phyloP scores from a whole-genome alignment of 495 filamentous ascomycete genomes.

The Emericellopsis terricola region DNA sequence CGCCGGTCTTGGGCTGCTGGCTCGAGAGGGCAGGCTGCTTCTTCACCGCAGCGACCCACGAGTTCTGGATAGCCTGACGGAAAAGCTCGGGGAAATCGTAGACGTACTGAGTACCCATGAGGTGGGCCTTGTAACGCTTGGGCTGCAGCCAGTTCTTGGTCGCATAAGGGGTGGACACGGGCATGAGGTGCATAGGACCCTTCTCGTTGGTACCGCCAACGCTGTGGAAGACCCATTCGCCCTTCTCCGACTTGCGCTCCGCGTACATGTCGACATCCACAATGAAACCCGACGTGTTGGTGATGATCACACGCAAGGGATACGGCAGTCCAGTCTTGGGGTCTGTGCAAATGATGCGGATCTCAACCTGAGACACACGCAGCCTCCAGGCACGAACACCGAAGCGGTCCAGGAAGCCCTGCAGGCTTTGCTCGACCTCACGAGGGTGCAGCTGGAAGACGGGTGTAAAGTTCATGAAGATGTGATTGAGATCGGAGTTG shows the following conservation, averaged over 20 bases:
- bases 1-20: slow-evolving; percentile 67
- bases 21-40: slow-evolving; percentile 55
- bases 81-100: slow-evolving; percentile 99
- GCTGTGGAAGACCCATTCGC: slow-evolving; percentile 93
- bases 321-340: slow-evolving; percentile 68
- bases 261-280: slow-evolving; percentile 95
- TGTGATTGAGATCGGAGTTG: slow-evolving; percentile 98
- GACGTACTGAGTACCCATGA: slow-evolving; percentile 98
- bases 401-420: slow-evolving; percentile 90
- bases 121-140: slow-evolving; percentile 95
- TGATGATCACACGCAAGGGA: slow-evolving; percentile 90
- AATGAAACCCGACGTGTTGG: slow-evolving; percentile 97
- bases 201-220: slow-evolving; percentile 90
- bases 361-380: slow-evolving; percentile 92
- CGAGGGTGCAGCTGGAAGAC: slow-evolving; percentile 82
- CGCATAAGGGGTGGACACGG: slow-evolving; percentile 82
- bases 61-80: slow-evolving; percentile 93
- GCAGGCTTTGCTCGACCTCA: slow-evolving; percentile 87
- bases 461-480: slow-evolving; percentile 97
- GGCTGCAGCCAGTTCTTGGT: slow-evolving; percentile 98
- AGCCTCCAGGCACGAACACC: slow-evolving; percentile 90
- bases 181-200: slow-evolving; percentile 83
- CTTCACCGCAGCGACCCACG: slow-evolving; percentile 58
- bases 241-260: slow-evolving; percentile 93
- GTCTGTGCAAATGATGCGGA: slow-evolving; percentile 94